Conservation (phyloP, 257 asterid species). For the Galeopsis tetrahit region DNA sequence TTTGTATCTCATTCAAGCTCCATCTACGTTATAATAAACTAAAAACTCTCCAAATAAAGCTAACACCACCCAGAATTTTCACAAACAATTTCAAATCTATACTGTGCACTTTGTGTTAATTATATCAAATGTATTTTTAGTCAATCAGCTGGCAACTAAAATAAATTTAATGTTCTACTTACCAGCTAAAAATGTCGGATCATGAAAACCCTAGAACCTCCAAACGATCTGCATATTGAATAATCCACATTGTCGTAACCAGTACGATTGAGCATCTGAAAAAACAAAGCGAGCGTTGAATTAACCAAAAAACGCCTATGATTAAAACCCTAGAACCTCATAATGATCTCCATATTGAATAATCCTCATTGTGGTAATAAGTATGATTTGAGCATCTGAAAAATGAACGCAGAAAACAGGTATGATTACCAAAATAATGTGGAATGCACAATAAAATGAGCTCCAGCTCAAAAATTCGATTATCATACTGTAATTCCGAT, state of each 20-base stretch:
- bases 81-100: background rate
- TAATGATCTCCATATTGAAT: too few species aligned
- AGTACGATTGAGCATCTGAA: conserved; percentile 36
- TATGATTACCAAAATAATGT: conserved; percentile 4
- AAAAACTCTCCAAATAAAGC: conserved; percentile 9
- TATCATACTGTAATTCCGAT: background rate
- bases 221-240: conserved; percentile 32
- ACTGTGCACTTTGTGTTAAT: background rate
- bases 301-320: conserved; percentile 8
- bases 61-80: background rate
- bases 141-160: conserved; percentile 10
- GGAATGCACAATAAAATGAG: conserved; percentile 3
- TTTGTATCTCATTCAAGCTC: background rate
- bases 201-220: conserved; percentile 37
- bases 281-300: conserved; percentile 5
- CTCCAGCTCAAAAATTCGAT: conserved; percentile 15
- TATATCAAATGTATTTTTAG: background rate
- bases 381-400: conserved; percentile 36
- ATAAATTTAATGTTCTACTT: conserved; percentile 3
- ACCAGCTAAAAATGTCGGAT: conserved; percentile 39
- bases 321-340: background rate
- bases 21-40: background rate
- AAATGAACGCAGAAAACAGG: background rate
- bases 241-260: conserved; percentile 25
- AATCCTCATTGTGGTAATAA: background rate